Base-by-base conservation (phyloP, 305 asterid genomes). In the Plantago coronopus region DNA sequence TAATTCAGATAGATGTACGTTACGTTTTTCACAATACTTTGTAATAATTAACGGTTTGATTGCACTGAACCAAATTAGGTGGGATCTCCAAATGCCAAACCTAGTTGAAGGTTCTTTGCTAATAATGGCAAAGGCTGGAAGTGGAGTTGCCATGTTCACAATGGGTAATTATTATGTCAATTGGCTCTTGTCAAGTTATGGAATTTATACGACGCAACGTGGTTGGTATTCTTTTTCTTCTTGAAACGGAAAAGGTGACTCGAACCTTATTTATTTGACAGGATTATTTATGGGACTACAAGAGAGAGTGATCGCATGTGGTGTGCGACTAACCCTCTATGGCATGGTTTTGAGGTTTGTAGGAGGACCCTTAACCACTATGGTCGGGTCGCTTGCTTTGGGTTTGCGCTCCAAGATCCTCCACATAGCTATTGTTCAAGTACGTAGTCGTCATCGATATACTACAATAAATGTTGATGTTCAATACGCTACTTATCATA, bases 41-140 rank as follows among this genome's bases (percentile, higher is more conserved):
- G n/a, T n/a, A n/a, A n/a, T n/a, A 25, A 2, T 25, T 25, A 25
- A 25, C 29, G 5, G 29, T 25, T 25, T 25, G 29, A 25, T 3
- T 12, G 16, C n/a, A 11, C 31, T 19, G 14, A 27, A 34, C 15
- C 16, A 31, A n/a, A 19, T 17, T 17, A 84, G 97, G 83, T 89
- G 95, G 95, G 38, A 78, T 63, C 63, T 89, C 21, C 53, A 74
- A 17, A 78, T 84, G 83, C 95, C 95, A 4, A 40, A 67, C 72
- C 69, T 84, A 48, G 57, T 89, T 42, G 82, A 81, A 57, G 97
- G 86, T 29, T 85, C 89, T 9, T 64, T 89, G 14, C 7, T 68
- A 53, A 86, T 89, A n/a, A 81, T 89, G 93, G 80, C 88, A 23
- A 89, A 72, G 51, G 95, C 88, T 18, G 97, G 95, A 44, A 70